Evolutionary conservation across 805 yeast species (phyloP).

Genomic region (Saccharomycopsis javanensis): DNA sequence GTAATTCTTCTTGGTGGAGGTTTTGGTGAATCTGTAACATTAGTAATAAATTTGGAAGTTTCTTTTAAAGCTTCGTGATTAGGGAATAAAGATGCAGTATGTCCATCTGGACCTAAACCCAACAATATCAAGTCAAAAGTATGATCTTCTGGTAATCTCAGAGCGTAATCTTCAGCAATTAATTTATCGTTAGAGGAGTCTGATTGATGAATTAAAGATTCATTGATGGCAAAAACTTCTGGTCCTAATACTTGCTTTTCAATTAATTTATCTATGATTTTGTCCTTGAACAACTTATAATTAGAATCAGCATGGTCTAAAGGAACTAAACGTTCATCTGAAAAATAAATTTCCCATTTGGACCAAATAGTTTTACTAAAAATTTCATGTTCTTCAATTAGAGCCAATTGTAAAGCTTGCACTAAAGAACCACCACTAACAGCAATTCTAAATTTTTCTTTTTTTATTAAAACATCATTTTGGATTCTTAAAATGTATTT

Average conservation of each 20-base stretch:
- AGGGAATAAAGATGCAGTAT: conserved; percentile 91
- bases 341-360: conserved; percentile 73
- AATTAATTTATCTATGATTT: conserved; percentile 35
- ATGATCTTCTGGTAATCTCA: conserved; percentile 76
- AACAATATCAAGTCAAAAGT: conserved; percentile 82
- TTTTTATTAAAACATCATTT: conserved; percentile 40
- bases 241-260: conserved; percentile 41
- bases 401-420: conserved; percentile 38
- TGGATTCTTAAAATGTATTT: conserved; percentile 52
- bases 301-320: conserved; percentile 76
- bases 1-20: conserved; percentile 85
- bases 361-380: conserved; percentile 47
- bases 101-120: conserved; percentile 99
- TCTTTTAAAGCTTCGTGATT: conserved; percentile 58
- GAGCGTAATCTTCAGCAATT: conserved; percentile 89
- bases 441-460: conserved; percentile 56
- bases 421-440: conserved; percentile 89
- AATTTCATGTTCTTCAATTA: conserved; percentile 46
- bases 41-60: conserved; percentile 89
- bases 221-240: conserved; percentile 75
- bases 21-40: conserved; percentile 83
- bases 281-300: conserved; percentile 73
- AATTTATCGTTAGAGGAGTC: conserved; percentile 41
- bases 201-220: conserved; percentile 59
- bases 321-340: conserved; percentile 87